Conservation (phyloP, 352 stramenopile genomes). For the Phytophthora agathidicida region DNA sequence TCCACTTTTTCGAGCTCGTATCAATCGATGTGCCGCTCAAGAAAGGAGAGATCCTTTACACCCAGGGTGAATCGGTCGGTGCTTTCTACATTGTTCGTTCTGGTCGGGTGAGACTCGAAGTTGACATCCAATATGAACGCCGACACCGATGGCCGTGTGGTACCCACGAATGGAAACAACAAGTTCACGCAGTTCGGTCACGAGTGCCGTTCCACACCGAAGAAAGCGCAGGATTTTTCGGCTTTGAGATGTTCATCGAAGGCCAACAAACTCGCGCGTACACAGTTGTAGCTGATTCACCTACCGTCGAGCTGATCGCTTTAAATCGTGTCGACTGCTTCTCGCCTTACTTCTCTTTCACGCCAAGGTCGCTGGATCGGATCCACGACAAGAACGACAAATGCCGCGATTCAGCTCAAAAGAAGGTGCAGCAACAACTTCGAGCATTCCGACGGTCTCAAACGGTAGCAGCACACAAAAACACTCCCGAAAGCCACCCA, state of each 20-base stretch:
- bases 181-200: slow-evolving; percentile 57
- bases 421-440: slow-evolving; percentile 60
- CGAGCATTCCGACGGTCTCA: slow-evolving; percentile 51
- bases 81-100: slow-evolving; percentile 75
- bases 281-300: slow-evolving; percentile 62
- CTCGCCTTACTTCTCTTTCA: slow-evolving; percentile 79
- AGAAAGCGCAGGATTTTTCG: slow-evolving; percentile 61
- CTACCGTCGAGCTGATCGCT: slow-evolving; percentile 56
- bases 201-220: slow-evolving; percentile 60
- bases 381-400: slow-evolving; percentile 64
- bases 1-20: slow-evolving; percentile 81
- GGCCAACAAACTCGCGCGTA: slow-evolving; percentile 51
- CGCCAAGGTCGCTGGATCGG: slow-evolving; percentile 56
- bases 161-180: slow-evolving; percentile 58
- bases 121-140: slow-evolving; percentile 76
- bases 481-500: slow-evolving; percentile 5
- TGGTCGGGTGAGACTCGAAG: slow-evolving; percentile 58
- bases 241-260: slow-evolving; percentile 77
- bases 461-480: slow-evolving; percentile 27
- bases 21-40: slow-evolving; percentile 73
- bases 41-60: slow-evolving; percentile 62
- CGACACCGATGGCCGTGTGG: slow-evolving; percentile 64
- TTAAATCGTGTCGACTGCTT: slow-evolving; percentile 80
- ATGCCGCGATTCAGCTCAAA: slow-evolving; percentile 43
- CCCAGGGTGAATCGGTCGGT: slow-evolving; percentile 62